Percentiles rank a stretch among this genome's conserved stretches.
Evolutionary conservation across 108 stramenopile genomes (phyloP).

Genomic region (Cyclotella sp.): DNA sequence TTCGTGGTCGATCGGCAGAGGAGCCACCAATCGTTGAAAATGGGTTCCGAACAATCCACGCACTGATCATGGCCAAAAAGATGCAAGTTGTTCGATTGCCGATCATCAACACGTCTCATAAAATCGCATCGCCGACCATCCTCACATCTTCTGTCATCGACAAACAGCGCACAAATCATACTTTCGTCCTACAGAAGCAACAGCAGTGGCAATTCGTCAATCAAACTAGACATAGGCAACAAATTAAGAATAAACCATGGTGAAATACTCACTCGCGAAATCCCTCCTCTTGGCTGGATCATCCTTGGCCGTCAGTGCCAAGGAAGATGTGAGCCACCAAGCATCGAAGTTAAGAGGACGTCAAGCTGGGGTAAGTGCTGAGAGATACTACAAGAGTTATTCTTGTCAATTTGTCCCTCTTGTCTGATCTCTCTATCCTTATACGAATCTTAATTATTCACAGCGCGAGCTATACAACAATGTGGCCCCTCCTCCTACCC

Average conservation of each 20-base stretch:
- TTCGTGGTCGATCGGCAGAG: constrained; percentile 12
- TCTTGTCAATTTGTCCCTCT: not conserved
- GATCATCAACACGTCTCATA: not conserved
- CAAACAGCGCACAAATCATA: too few relatives aligned
- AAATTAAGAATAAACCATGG: not conserved
- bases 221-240: not conserved
- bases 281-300: not conserved
- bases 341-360: constrained; percentile 1
- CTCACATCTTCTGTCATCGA: too few relatives aligned
- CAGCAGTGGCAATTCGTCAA: too few relatives aligned
- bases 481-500: not conserved
- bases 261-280: not conserved
- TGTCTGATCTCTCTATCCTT: not conserved
- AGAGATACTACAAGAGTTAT: not conserved
- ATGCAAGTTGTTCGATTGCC: not conserved
- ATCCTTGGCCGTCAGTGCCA: not conserved
- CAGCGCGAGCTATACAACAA: constrained; percentile 12
- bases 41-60: not conserved
- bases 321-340: not conserved
- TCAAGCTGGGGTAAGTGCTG: not conserved
- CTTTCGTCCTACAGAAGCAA: not conserved
- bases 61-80: not conserved
- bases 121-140: not conserved
- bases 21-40: constrained; percentile 8
- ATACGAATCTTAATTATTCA: not conserved